Base-by-base conservation (phyloP, 2,329 filamentous ascomycete genomes). In the Exophiala phaeomuriformis region DNA sequence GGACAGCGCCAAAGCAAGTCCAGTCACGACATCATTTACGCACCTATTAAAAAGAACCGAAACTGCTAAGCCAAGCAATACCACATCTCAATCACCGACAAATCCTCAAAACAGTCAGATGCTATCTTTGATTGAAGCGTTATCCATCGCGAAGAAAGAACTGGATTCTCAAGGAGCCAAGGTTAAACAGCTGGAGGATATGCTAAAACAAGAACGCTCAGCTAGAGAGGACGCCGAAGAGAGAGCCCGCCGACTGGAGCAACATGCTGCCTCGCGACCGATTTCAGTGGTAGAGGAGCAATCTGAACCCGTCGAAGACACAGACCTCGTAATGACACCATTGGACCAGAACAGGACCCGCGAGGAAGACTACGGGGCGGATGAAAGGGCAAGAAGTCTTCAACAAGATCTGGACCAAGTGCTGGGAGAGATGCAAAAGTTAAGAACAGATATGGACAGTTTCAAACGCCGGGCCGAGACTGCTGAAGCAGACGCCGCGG, bases 221-320 rank as follows among this genome's bases (percentile, higher is more conserved):
- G 90, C 90, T 30, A 81, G 93, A 52, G 85, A 94, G 64, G 78
- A 82, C 49, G 91, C 91, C 0, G 93, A 98, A 68, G 86, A 93
- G 56, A 76, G 87, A 50, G 86, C 88, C 9, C 84, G 83, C 61
- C 79, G 80, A 49, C 72, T 95, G 3, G 81, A 85, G 59, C 79
- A 83, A 59, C 80, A 84, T 57, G 75, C 78, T 5, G 71, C 73
- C 8, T 60, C 52, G 64, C 70, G 33, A 64, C 67, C 33, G 69
- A 71, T 64, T 61, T 57, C 60, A 43, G 49, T 65, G 19, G 57
- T 66, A 10, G 68, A 71, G 43, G 64, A 65, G n/a, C 64, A 71
- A 48, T 33, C 47, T 9, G 62, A 66, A 9, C 37, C 48, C 4
- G 57, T 52, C 27, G 51, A 63, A 37, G 54, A 57, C 9, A 49